Percentiles rank a stretch among this genome's conserved stretches.
phyloP scores from a whole-genome alignment of 169 alveolate genomes.

The Plasmodium blacklocki region DNA sequence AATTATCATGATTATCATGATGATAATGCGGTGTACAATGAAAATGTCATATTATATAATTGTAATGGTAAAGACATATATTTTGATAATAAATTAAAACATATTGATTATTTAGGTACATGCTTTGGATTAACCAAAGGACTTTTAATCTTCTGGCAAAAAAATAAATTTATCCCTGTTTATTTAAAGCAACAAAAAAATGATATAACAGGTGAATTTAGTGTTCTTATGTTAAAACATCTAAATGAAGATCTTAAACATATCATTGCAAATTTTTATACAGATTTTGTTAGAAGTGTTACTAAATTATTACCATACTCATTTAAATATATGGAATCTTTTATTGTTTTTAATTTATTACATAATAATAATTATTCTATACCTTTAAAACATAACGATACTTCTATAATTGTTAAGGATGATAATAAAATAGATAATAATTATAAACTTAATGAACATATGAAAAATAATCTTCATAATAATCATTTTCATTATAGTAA shows the following conservation, averaged over 20 bases:
- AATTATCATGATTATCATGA: too few relatives aligned
- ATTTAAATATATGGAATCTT: conserved; percentile 34
- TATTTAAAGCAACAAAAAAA: conserved; percentile 95
- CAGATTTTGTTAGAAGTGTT: conserved; percentile 46
- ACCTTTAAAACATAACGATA: too few relatives aligned
- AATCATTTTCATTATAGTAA: conserved; percentile 28
- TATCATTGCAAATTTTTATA: conserved; percentile 23
- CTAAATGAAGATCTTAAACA: conserved; percentile 50
- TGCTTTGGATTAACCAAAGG: conserved; percentile 97
- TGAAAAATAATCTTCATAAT: conserved; percentile 1
- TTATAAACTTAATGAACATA: not conserved
- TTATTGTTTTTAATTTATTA: conserved; percentile 45
- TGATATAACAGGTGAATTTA: conserved; percentile 98
- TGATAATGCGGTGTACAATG: conserved; percentile 1
- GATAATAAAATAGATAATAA: not conserved
- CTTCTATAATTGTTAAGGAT: not conserved
- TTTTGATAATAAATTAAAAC: conserved; percentile 40
- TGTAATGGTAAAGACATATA: conserved; percentile 79
- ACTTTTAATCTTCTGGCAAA: conserved; percentile 96
- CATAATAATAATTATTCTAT: conserved; percentile 7
- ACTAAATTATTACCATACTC: conserved; percentile 37
- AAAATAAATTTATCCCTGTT: conserved; percentile 93
- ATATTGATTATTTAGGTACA: conserved; percentile 97
- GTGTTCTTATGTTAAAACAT: conserved; percentile 92
- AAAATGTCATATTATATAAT: conserved; percentile 9